Percentiles rank a stretch among this genome's conserved stretches.
Conservation (phyloP, 2,329 filamentous ascomycete species). For the Rhynchosporium agropyri region DNA sequence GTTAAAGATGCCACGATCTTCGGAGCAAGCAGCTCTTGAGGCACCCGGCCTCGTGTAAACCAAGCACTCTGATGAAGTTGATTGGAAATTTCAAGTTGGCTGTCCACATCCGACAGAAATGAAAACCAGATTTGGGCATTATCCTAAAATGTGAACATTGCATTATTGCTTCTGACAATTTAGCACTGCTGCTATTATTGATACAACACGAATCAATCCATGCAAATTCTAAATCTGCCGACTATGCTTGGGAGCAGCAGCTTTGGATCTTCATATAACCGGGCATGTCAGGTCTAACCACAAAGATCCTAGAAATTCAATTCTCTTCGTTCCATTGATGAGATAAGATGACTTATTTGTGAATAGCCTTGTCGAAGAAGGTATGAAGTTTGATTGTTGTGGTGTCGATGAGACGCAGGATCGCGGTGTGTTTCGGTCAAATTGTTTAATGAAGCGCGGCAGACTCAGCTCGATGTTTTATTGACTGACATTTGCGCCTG, state of each 20-base stretch:
- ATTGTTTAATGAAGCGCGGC: no score
- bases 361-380: constrained; percentile 20
- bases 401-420: constrained; percentile 24
- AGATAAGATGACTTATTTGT: constrained; percentile 22
- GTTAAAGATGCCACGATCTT: constrained; percentile 33
- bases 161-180: constrained; percentile 17
- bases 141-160: constrained; percentile 23
- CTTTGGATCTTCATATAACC: constrained; percentile 21
- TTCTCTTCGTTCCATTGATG: constrained; percentile 22
- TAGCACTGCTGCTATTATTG: constrained; percentile 22
- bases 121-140: constrained; percentile 17
- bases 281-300: constrained; percentile 8
- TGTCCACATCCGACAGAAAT: constrained; percentile 18
- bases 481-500: no score
- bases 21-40: constrained; percentile 27
- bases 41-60: constrained; percentile 25
- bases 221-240: constrained; percentile 13
- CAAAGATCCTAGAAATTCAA: constrained; percentile 19
- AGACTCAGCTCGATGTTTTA: no score
- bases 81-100: neutral
- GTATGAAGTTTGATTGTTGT: constrained; percentile 24
- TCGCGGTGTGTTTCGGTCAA: neutral
- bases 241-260: constrained; percentile 17
- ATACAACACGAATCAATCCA: constrained; percentile 25
- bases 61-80: constrained; percentile 15